Percentiles rank a stretch among this genome's conserved stretches.
Evolutionary conservation across 495 filamentous ascomycete genomes (phyloP).

Genomic region (Aspergillus bridgeri): DNA sequence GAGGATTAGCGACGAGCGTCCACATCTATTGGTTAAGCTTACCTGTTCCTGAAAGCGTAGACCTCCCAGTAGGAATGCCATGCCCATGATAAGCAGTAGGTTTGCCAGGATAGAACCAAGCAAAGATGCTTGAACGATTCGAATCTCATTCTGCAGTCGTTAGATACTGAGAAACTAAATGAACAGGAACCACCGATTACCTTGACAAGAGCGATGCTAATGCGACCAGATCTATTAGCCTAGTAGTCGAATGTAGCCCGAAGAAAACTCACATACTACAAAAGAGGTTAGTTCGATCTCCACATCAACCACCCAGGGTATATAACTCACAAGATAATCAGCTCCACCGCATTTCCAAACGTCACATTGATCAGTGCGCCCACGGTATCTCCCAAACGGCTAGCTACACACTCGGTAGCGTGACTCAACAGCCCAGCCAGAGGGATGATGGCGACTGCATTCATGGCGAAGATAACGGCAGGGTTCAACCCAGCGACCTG

Average conservation of each 20-base stretch:
- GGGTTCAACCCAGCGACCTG: conserved; percentile 48
- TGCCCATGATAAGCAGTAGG: conserved; percentile 81
- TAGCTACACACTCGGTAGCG: conserved; percentile 79
- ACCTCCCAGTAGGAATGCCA: conserved; percentile 85
- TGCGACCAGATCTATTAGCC: neutral
- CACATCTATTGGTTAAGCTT: conserved; percentile 12
- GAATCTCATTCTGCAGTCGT: conserved; percentile 67
- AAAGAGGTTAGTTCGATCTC: conserved; percentile 1
- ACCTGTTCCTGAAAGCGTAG: conserved; percentile 84
- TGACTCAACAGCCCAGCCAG: conserved; percentile 74
- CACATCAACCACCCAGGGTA: neutral
- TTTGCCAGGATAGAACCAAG: conserved; percentile 88
- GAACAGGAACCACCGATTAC: neutral
- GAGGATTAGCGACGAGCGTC: neutral
- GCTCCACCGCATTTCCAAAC: conserved; percentile 85
- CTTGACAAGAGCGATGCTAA: conserved; percentile 33
- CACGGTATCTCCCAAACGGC: conserved; percentile 72
- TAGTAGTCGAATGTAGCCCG: neutral
- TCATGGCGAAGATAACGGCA: conserved; percentile 68
- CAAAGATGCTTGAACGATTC: conserved; percentile 84
- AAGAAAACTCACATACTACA: conserved; percentile 18
- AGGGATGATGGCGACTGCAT: conserved; percentile 79
- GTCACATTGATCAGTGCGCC: conserved; percentile 83
- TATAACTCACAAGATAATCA: conserved; percentile 71
- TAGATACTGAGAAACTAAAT: conserved; percentile 17